Conservation (phyloP, 257 asterid species). For the Capsicum rhomboideum region DNA sequence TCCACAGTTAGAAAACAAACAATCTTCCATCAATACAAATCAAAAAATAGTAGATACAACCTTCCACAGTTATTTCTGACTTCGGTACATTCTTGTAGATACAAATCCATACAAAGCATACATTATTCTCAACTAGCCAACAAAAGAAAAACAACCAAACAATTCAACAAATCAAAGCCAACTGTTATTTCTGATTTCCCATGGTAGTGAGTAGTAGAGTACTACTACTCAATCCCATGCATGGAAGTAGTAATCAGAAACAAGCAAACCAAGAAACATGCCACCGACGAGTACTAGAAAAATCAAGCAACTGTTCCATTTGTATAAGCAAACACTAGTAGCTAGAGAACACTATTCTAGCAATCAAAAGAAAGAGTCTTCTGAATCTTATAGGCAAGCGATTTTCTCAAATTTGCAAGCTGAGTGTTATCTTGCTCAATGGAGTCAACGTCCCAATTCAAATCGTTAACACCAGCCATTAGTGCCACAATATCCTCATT, state of each 20-base stretch:
- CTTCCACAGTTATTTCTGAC: no score
- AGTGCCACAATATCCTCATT: slow-evolving; percentile 4
- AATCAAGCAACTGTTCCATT: background rate
- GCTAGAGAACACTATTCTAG: background rate
- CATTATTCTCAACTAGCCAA: background rate
- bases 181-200: background rate
- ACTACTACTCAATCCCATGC: background rate
- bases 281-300: background rate
- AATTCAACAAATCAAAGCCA: background rate
- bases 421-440: slow-evolving; percentile 7
- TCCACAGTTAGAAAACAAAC: background rate
- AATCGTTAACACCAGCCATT: background rate
- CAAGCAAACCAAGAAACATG: background rate
- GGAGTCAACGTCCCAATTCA: slow-evolving; percentile 6
- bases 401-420: background rate
- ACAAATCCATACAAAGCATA: background rate
- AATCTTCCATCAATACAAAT: background rate
- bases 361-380: slow-evolving; percentile 11
- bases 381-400: background rate
- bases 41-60: no score
- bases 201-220: background rate
- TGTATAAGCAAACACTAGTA: background rate
- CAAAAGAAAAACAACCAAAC: background rate
- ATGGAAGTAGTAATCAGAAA: background rate
- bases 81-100: background rate